Percentiles rank a stretch among this genome's conserved stretches.
Evolutionary conservation across 129 eudicot species (phyloP).

Genomic region (Lactuca saligna): DNA sequence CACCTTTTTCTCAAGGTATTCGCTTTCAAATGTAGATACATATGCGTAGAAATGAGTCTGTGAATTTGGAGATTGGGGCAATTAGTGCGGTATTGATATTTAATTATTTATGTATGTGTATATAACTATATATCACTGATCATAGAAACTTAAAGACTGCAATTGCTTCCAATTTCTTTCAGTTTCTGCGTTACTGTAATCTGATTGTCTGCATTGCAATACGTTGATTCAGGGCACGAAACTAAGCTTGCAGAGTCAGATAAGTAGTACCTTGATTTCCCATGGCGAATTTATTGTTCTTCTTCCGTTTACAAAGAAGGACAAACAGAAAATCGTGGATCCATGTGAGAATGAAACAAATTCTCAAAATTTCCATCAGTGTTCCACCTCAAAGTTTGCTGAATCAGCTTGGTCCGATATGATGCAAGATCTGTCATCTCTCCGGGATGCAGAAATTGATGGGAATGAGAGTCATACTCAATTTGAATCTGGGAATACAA

Average conservation of each 20-base stretch:
- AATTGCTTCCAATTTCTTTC: not conserved
- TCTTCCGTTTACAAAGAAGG: slow-evolving; percentile 69
- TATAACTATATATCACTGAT: not conserved
- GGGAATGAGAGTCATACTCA: slow-evolving; percentile 26
- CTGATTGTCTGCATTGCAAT: slow-evolving; percentile 4
- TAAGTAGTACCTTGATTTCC: slow-evolving; percentile 41
- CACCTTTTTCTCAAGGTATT: slow-evolving; percentile 71
- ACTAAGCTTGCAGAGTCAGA: slow-evolving; percentile 61
- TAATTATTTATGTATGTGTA: not conserved
- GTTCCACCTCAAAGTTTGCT: slow-evolving; percentile 43
- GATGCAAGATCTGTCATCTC: slow-evolving; percentile 61
- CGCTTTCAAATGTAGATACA: not conserved
- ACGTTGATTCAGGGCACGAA: slow-evolving; percentile 61
- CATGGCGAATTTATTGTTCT: slow-evolving; percentile 62
- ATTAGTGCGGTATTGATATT: slow-evolving; percentile 4
- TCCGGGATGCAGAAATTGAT: slow-evolving; percentile 23
- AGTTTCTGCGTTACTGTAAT: not conserved
- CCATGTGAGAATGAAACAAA: slow-evolving; percentile 14
- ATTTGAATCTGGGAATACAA: slow-evolving; percentile 16
- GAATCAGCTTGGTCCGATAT: slow-evolving; percentile 75
- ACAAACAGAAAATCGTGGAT: slow-evolving; percentile 31
- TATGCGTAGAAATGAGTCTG: slow-evolving; percentile 7
- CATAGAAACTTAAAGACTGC: not conserved
- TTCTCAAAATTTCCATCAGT: slow-evolving; percentile 24
- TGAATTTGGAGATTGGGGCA: slow-evolving; percentile 11